Evolutionary conservation across 2,329 filamentous ascomycete species (phyloP), one percentile per base, ranked within the genome.

Genomic region (Tolypocladium paradoxum): DNA sequence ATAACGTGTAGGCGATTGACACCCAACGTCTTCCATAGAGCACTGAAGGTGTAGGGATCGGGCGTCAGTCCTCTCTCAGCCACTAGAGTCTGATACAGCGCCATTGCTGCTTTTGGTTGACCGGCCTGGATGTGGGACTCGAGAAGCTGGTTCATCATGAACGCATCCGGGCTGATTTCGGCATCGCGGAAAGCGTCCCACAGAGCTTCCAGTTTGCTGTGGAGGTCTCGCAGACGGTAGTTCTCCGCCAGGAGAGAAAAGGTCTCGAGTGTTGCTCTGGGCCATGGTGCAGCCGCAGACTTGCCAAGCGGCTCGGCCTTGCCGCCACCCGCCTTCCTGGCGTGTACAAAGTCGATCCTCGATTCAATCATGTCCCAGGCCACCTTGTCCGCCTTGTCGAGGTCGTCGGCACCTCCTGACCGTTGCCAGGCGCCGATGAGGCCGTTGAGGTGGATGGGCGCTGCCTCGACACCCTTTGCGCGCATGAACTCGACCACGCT

Each of bases 111-210:
- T 27, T 70, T 66, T 46, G 76, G 73, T 51, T 81, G 73, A 50
- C 80, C 79, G 54, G 78, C 77, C 55, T 83, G 78, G 48, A 86
- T 75, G 56, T 84, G 78, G 7, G 83, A 81, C 55, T 83, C 81
- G 29, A 93, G 78, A 24, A 91, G 72, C 63, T 90, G 85, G 67
- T 92, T 93, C 76, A 91, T 82, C 70, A 91, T 86, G 66, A 85
- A 87, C 9, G 83, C 81, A 62, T 88, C 85, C 2, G 85, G 79
- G 52, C 73, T 75, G 56, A 92, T 82, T 57, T 84, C 77, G 16
- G 85, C 80, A 46, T 79, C 72, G 16, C 74, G 71, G 57, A 89
- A 82, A 2, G 81, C 80, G 34, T 79, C 73, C 68, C 82, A 84
- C 5, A 92, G 72, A 50, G 77, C 71, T 48, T 79, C 71, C 50